These are phyloP conservation scores for Rhizophora mangle DNA, from an alignment of 345 rosid species.

Conservation along the genomic window DNA sequence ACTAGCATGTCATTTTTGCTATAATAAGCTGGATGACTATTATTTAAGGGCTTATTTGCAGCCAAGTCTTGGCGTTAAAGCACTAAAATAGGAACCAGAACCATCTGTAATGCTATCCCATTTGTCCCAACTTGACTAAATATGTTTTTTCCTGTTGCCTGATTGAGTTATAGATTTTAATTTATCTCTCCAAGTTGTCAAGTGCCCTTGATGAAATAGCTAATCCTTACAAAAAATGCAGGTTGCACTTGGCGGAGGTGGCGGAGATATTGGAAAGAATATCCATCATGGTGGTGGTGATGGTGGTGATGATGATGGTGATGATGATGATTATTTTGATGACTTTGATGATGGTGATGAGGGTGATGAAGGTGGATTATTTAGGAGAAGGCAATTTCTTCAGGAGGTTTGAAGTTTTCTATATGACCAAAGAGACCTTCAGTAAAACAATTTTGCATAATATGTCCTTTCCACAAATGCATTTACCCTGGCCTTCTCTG, in stretches of 20 bases:
- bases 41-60: too few relatives aligned
- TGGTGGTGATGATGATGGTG: slow-evolving; percentile 94
- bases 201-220: slow-evolving; percentile 11
- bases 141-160: too few relatives aligned
- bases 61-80: too few relatives aligned
- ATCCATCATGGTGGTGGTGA: slow-evolving; percentile 88
- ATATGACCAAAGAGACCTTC: not conserved
- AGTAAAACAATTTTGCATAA: not conserved
- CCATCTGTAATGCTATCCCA: too few relatives aligned
- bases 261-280: slow-evolving; percentile 87
- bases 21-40: too few relatives aligned
- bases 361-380: slow-evolving; percentile 88
- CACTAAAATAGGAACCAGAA: too few relatives aligned
- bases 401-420: slow-evolving; percentile 58
- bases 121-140: too few relatives aligned
- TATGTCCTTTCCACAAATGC: not conserved
- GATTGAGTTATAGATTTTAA: too few relatives aligned
- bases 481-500: slow-evolving; percentile 12
- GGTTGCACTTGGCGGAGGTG: slow-evolving; percentile 89
- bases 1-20: too few relatives aligned
- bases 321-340: slow-evolving; percentile 91
- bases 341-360: slow-evolving; percentile 89
- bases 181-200: not conserved
- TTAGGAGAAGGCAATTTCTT: slow-evolving; percentile 71
- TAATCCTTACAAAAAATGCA: slow-evolving; percentile 34